Conservation (phyloP, 768 basidiomycete species). For the Dioszegia aurantiaca region DNA sequence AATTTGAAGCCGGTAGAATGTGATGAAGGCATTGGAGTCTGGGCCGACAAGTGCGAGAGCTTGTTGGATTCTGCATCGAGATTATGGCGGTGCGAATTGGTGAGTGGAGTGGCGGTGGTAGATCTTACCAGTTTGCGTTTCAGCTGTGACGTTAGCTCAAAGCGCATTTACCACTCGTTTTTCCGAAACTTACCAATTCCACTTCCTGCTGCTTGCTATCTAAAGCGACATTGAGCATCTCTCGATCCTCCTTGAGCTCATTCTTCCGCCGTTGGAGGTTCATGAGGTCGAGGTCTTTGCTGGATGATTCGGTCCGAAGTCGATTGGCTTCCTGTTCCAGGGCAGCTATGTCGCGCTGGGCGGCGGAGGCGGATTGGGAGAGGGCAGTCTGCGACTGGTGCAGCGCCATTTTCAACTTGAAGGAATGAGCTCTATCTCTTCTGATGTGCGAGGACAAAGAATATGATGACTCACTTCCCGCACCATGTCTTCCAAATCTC, state of each 20-base stretch:
- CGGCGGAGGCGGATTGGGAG: not conserved
- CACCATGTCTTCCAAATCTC: conserved; percentile 56
- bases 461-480: conserved; percentile 30
- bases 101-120: conserved; percentile 9
- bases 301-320: conserved; percentile 76
- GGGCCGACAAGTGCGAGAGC: not conserved
- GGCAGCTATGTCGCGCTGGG: not conserved
- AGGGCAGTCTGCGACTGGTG: conserved; percentile 3
- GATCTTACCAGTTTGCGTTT: conserved; percentile 34
- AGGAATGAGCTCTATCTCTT: conserved; percentile 4
- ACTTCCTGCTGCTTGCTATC: conserved; percentile 94
- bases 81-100: conserved; percentile 26
- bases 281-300: conserved; percentile 74
- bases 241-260: conserved; percentile 71
- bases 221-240: conserved; percentile 83
- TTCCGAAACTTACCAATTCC: conserved; percentile 72
- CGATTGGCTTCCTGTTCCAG: conserved; percentile 53
- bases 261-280: conserved; percentile 67
- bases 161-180: too few species aligned
- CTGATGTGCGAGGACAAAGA: too few species aligned
- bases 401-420: conserved; percentile 14
- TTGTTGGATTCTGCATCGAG: not conserved
- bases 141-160: conserved; percentile 28
- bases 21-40: conserved; percentile 5
- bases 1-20: conserved; percentile 1